phyloP scores from a whole-genome alignment of 2,329 filamentous ascomycete genomes.

The Aspergillus quadrilineatus region DNA sequence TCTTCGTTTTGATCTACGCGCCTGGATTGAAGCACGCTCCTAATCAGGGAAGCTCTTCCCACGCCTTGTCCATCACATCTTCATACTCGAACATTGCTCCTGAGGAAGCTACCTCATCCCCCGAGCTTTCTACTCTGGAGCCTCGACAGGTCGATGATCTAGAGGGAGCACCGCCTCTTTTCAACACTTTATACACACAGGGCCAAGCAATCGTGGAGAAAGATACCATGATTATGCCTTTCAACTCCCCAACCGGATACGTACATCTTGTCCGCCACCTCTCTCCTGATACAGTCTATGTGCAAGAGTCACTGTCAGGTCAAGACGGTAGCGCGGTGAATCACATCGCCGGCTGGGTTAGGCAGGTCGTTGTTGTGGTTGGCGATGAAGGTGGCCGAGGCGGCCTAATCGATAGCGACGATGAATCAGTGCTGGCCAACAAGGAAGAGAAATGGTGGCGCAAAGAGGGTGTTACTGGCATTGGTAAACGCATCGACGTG shows the following conservation, averaged over 20 bases:
- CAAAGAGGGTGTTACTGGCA: constrained; percentile 74
- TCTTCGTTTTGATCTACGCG: constrained; percentile 88
- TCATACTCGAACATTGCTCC: constrained; percentile 85
- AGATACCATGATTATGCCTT: constrained; percentile 83
- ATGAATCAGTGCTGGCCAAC: constrained; percentile 44
- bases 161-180: constrained; percentile 59
- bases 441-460: constrained; percentile 57
- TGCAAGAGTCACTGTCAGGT: constrained; percentile 81
- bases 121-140: constrained; percentile 41
- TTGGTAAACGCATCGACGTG: constrained; percentile 83
- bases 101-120: constrained; percentile 57
- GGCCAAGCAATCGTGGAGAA: constrained; percentile 77
- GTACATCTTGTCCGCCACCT: constrained; percentile 84
- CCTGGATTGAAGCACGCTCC: constrained; percentile 69
- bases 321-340: constrained; percentile 70
- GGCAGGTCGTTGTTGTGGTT: constrained; percentile 59
- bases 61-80: constrained; percentile 67
- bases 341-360: constrained; percentile 63
- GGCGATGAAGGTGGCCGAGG: constrained; percentile 62
- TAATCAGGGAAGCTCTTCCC: constrained; percentile 42
- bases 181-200: constrained; percentile 77
- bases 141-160: constrained; percentile 38
- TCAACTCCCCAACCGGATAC: constrained; percentile 78
- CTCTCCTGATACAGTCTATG: constrained; percentile 79
- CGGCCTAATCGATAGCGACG: constrained; percentile 78